A percentile compares a stretch with the other conserved stretches of the same genome.
These are phyloP conservation scores for Trichophyton rubrum DNA, from an alignment of 2,329 filamentous ascomycete species.

Conservation along the genomic window DNA sequence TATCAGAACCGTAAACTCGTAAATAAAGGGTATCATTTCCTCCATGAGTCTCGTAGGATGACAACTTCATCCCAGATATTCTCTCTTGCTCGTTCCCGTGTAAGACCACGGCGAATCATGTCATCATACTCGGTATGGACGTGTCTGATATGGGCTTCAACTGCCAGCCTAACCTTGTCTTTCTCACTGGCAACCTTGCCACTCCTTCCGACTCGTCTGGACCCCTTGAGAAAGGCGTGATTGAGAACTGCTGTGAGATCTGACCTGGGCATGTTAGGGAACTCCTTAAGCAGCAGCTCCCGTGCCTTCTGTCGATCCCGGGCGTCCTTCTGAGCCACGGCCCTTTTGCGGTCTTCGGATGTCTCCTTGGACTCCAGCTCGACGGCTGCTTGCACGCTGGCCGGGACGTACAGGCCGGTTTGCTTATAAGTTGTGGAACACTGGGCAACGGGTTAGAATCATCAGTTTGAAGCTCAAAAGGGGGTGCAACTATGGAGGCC, in stretches of 20 bases:
- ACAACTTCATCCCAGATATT: conserved; percentile 22
- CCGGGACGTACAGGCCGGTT: conserved; percentile 35
- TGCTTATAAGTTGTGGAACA: conserved; percentile 20
- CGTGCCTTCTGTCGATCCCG: conserved; percentile 19
- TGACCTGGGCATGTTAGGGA: conserved; percentile 27
- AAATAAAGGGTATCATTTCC: conserved; percentile 11
- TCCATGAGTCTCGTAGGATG: conserved; percentile 22
- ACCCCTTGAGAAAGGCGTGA: conserved; percentile 32
- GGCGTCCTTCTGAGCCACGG: conserved; percentile 27
- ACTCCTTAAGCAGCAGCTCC: conserved; percentile 21
- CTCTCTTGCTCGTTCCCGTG: conserved; percentile 21
- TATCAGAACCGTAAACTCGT: background rate
- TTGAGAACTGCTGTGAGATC: conserved; percentile 23
- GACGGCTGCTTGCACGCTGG: conserved; percentile 28
- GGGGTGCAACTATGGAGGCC: background rate
- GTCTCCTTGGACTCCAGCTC: conserved; percentile 29
- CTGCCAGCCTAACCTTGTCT: conserved; percentile 27
- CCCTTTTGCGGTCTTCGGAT: conserved; percentile 27
- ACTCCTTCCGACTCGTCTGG: conserved; percentile 30
- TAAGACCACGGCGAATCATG: conserved; percentile 19
- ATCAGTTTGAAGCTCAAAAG: background rate
- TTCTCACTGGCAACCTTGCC: conserved; percentile 22
- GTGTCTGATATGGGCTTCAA: conserved; percentile 35
- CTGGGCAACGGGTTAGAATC: conserved; percentile 12
- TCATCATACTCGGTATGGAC: conserved; percentile 30